phyloP scores from a whole-genome alignment of 768 basidiomycete genomes.

The Leccinum fibrillosum region DNA sequence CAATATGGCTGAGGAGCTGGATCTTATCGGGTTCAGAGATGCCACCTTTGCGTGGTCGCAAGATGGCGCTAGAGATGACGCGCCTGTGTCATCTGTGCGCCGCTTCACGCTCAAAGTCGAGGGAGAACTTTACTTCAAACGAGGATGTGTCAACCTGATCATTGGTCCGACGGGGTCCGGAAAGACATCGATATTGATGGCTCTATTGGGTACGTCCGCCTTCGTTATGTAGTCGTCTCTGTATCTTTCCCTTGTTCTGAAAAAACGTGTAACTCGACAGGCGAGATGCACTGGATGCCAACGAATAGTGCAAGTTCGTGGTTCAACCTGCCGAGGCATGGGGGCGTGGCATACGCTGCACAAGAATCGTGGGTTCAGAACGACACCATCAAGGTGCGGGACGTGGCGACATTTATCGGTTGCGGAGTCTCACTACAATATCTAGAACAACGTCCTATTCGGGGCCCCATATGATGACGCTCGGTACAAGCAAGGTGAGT shows the following conservation, averaged over 20 bases:
- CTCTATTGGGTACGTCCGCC: not conserved
- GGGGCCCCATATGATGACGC: not conserved
- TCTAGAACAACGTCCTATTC: conserved; percentile 2
- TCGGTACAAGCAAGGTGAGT: conserved; percentile 1
- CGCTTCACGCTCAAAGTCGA: not conserved
- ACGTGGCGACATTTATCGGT: not conserved
- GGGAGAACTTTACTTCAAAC: not conserved
- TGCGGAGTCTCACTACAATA: not conserved
- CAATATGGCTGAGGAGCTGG: not conserved
- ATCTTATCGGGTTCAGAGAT: not conserved
- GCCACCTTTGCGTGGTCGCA: conserved; percentile 2
- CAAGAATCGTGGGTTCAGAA: conserved; percentile 3
- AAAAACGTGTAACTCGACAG: not conserved
- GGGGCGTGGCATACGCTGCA: conserved; percentile 1
- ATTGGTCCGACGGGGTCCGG: conserved; percentile 2
- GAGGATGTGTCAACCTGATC: conserved; percentile 1
- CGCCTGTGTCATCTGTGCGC: not conserved
- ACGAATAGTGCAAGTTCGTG: not conserved
- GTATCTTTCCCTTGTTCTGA: no score
- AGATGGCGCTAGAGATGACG: not conserved
- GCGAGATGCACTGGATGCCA: conserved; percentile 5
- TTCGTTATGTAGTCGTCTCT: not conserved
- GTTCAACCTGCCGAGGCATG: conserved; percentile 3
- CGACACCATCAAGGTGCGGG: conserved; percentile 3
- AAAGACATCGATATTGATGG: conserved; percentile 5